Conservation (phyloP, 1,284 basidiomycete genomes). For the Cryptococcus depauperatus region DNA sequence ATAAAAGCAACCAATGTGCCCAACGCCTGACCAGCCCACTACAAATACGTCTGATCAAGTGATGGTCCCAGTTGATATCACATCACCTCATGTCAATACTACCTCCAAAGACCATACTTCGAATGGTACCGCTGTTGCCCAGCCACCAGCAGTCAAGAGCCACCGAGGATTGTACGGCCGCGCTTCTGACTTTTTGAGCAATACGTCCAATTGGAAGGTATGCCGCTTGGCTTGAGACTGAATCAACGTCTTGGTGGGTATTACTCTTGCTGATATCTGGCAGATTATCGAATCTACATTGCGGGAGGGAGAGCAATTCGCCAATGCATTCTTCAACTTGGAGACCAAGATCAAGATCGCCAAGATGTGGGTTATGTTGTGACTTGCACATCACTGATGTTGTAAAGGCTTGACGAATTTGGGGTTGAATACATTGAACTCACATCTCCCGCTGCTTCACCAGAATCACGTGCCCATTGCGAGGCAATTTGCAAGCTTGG, state of each 20-base stretch:
- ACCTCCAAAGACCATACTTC: conserved; percentile 41
- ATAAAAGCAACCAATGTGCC: conserved; percentile 61
- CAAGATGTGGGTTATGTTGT: conserved; percentile 53
- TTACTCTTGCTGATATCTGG: background rate
- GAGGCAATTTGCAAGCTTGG: conserved; percentile 99
- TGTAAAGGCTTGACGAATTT: conserved; percentile 79
- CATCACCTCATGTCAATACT: conserved; percentile 31
- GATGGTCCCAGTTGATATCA: conserved; percentile 60
- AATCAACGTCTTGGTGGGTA: too few species aligned
- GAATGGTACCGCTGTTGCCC: conserved; percentile 19
- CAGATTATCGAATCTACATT: conserved; percentile 92
- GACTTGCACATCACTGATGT: too few species aligned
- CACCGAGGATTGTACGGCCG: conserved; percentile 72
- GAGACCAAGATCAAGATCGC: conserved; percentile 99
- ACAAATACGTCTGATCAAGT: conserved; percentile 47
- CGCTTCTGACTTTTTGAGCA: conserved; percentile 80
- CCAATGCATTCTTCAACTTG: conserved; percentile 98
- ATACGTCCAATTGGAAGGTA: conserved; percentile 76
- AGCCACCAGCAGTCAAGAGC: conserved; percentile 32
- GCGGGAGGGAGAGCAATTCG: conserved; percentile 98
- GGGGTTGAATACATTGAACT: conserved; percentile 99
- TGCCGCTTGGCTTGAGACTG: conserved; percentile 12
- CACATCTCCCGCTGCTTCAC: conserved; percentile 95
- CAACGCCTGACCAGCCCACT: conserved; percentile 53
- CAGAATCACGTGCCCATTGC: conserved; percentile 90